Evolutionary conservation across 306 rosid genomes (phyloP).

Genomic region (Gastrolobium villosum): DNA sequence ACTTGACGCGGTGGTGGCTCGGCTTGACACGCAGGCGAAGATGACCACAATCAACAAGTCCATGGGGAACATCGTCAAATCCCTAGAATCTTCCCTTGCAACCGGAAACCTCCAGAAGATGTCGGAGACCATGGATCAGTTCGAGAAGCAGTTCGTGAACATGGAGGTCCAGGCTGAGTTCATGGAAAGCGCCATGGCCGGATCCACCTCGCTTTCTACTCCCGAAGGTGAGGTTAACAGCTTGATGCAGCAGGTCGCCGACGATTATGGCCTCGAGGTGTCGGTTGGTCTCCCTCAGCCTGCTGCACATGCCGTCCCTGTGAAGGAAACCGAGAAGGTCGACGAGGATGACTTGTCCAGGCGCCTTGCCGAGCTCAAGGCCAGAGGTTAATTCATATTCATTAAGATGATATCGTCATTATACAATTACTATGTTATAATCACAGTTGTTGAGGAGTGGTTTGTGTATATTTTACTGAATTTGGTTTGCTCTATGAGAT

Average conservation of each 20-base stretch:
- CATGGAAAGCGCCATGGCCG: conserved; percentile 90
- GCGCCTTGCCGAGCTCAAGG: conserved; percentile 90
- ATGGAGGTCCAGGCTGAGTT: conserved; percentile 95
- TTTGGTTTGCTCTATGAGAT: not conserved
- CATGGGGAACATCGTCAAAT: conserved; percentile 78
- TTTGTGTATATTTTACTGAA: conserved; percentile 50
- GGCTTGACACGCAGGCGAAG: conserved; percentile 90
- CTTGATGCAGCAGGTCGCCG: conserved; percentile 89
- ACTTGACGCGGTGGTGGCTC: conserved; percentile 88
- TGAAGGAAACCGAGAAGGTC: conserved; percentile 78
- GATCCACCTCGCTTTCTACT: conserved; percentile 79
- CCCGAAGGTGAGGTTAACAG: conserved; percentile 88
- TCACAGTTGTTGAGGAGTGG: conserved; percentile 15
- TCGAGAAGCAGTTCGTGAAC: conserved; percentile 87
- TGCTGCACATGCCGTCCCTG: conserved; percentile 76
- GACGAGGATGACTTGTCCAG: conserved; percentile 81
- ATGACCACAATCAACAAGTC: conserved; percentile 83
- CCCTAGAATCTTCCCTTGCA: conserved; percentile 67
- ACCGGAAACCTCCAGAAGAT: conserved; percentile 87
- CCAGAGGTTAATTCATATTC: conserved; percentile 61
- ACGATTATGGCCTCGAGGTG: conserved; percentile 86
- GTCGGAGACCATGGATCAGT: conserved; percentile 86
- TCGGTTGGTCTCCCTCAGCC: conserved; percentile 86
- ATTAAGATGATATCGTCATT: not conserved
- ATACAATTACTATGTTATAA: too few relatives aligned